phyloP scores from a whole-genome alignment of 73 alveolate genomes.

The Symbiodinium pilosum region DNA sequence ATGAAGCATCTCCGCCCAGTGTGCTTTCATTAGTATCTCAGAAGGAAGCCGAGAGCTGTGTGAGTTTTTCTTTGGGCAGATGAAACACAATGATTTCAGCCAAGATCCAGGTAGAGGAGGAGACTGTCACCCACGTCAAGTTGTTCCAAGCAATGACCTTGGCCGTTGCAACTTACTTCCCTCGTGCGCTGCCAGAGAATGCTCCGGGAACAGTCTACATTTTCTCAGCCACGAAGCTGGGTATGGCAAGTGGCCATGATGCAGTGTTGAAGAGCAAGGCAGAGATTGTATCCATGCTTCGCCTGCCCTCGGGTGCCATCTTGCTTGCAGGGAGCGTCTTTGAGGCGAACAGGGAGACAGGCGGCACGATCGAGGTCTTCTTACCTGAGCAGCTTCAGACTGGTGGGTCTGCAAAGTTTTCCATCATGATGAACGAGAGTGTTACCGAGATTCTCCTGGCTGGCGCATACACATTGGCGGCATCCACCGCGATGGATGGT shows the following conservation, averaged over 20 bases:
- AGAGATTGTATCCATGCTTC: background rate
- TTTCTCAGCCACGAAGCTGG: background rate
- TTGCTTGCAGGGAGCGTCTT: background rate
- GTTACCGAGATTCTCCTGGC: background rate
- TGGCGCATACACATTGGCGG: background rate
- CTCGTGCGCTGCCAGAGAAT: background rate
- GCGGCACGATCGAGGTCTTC: background rate
- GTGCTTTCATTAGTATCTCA: background rate
- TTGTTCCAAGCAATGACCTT: background rate
- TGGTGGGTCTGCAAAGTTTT: background rate
- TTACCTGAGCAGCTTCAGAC: background rate
- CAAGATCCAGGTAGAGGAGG: background rate
- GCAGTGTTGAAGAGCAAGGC: background rate
- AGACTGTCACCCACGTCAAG: background rate
- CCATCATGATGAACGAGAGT: background rate
- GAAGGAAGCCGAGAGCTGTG: background rate
- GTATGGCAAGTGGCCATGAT: conserved; percentile 13
- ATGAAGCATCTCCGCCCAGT: too few species aligned
- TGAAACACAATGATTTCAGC: too few species aligned
- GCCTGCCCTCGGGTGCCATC: background rate
- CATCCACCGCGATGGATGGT: background rate
- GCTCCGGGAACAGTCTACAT: background rate
- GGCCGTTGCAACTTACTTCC: background rate
- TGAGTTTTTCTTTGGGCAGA: background rate
- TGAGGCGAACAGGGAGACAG: background rate